Evolutionary conservation across 129 eudicot genomes (phyloP), one percentile per base, ranked within the genome.

Genomic region (Artemisia argyi): DNA sequence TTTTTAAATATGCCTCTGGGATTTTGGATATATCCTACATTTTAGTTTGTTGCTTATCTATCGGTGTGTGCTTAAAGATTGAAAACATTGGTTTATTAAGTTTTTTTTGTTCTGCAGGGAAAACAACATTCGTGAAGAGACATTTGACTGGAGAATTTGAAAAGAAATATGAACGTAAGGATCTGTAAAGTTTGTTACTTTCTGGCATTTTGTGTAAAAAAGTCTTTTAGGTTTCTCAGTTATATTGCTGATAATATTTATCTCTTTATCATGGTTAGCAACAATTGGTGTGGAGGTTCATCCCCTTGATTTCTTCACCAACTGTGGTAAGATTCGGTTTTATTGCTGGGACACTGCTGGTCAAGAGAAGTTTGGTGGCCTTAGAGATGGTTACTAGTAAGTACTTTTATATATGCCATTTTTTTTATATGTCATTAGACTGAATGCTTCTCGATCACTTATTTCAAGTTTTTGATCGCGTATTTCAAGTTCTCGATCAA

Each of bases 271-370:
- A 18, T 74, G 22, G 7, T 65, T 24, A 89, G 96, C 96, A 18
- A 89, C 96, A 4, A 89, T 89, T 75, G 96, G 96, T 74, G 96
- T 89, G 66, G 96, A 89, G 65, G 96, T 89, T 77, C 96, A 89
- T 73, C 96, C 96, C 28, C 56, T 89, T 84, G 96, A 89, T 82
- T 89, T 89, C 71, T 86, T 79, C 81, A 89, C 96, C 1, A 89
- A 89, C 74, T 89, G 96, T 51, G 96, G 96, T 8, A 89, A 86
- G 66, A 81, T 89, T 69, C 82, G 96, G 18, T 89, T 89, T 61
- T 86, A 89, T 39, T 89, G 96, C 84, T 89, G 96, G 96, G 96
- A 89, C 60, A 89, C 96, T 2, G 96, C 96, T 35, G 96, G 96
- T 7, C 96, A 89, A 75, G 96, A 89, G 82, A 89, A 84, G 63